Conservation (phyloP, 192 early-diverging fungal species). For the Kappamyces sp. region DNA sequence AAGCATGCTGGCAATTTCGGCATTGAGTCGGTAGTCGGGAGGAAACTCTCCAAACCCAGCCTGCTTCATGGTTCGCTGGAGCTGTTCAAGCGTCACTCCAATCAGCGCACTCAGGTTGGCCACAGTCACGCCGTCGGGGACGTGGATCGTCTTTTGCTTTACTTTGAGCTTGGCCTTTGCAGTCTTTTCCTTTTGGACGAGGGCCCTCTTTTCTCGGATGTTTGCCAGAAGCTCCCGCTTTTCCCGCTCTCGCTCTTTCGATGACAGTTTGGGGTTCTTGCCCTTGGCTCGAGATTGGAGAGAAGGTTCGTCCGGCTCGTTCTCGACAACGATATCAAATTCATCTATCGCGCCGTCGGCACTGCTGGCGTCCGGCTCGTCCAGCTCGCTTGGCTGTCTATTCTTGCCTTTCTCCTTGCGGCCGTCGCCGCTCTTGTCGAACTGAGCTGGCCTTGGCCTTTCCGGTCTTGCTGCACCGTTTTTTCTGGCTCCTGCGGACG, state of each 20-base stretch:
- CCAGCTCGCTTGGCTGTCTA: background rate
- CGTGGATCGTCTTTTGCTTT: slow-evolving; percentile 55
- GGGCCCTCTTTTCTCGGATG: slow-evolving; percentile 7
- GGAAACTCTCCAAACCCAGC: slow-evolving; percentile 77
- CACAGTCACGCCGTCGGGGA: slow-evolving; percentile 79
- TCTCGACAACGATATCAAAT: too few relatives aligned
- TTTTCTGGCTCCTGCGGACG: too few relatives aligned
- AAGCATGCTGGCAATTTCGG: slow-evolving; percentile 82
- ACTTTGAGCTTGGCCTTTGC: slow-evolving; percentile 29
- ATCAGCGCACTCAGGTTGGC: slow-evolving; percentile 74
- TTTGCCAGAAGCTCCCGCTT: background rate
- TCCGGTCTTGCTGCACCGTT: too few relatives aligned
- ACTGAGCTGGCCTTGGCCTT: too few relatives aligned
- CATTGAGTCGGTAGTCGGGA: slow-evolving; percentile 62
- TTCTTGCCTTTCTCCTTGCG: background rate
- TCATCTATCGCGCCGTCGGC: too few relatives aligned
- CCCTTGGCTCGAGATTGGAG: too few relatives aligned
- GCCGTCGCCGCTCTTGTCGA: background rate
- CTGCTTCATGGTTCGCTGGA: slow-evolving; percentile 64
- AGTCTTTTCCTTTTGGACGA: slow-evolving; percentile 25
- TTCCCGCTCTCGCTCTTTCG: slow-evolving; percentile 3
- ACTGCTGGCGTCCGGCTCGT: too few relatives aligned
- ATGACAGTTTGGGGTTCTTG: too few relatives aligned
- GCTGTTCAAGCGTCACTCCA: slow-evolving; percentile 60
- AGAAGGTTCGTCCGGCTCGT: too few relatives aligned